Base-by-base conservation (phyloP, 2,329 filamentous ascomycete genomes). In the Alternaria metachromatica region DNA sequence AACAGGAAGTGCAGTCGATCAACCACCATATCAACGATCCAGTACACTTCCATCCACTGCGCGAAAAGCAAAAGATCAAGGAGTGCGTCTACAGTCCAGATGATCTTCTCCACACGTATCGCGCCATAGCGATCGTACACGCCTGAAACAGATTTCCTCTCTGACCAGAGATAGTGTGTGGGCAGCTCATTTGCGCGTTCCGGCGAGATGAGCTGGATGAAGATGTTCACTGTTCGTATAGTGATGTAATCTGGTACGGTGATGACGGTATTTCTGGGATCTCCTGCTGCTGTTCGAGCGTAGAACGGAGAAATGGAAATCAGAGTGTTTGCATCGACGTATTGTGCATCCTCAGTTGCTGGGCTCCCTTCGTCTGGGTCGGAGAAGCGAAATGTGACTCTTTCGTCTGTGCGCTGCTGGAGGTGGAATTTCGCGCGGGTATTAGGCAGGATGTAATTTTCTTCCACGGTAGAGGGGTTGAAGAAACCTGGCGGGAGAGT, bases 151-250 rank as follows among this genome's bases (percentile, higher is more conserved):
- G 8, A 12, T 10, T 41, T 37, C 1, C 48, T 9, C 2, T 41
- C 53, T 18, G 21, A 26, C 57, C 62, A 64, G 41, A 64, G 58
- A n/a, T 54, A 50, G 48, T 64, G 62, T 18, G 49, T 46, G 7
- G 62, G 62, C 5, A 64, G 20, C 21, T 26, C 5, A 3, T 26
- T 54, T 23, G 62, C 58, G 12, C 25, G 54, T 5, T 28, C 53
- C 3, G 57, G 58, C 3, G 53, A 37, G 26, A 61, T 26, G 13
- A 64, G 46, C 41, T 64, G 62, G 5, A 48, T 41, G 46, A 64
- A 61, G 11, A 41, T 41, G 23, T 64, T 61, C 1, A 64, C 45
- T 2, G 54, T 64, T 8, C 37, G 49, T 7, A 20, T 18, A 18
- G 37, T 12, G 4, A 64, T 48, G 6, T 44, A 10, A 8, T 15